A percentile compares a stretch with the other conserved stretches of the same genome.
phyloP scores from a whole-genome alignment of 306 rosid species.

The Cotoneaster glaucophyllus region DNA sequence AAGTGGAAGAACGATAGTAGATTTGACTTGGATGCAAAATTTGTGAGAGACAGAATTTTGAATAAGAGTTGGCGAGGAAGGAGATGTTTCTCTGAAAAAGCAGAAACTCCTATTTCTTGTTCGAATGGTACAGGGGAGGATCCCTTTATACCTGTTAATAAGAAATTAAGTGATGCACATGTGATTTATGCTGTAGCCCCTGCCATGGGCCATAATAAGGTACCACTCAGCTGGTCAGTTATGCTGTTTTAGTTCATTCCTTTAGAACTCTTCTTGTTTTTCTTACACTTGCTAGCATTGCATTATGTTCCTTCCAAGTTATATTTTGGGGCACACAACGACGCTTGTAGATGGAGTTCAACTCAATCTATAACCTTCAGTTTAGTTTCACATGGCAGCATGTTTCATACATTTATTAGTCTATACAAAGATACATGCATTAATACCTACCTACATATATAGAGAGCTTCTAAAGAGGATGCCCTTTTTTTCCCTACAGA shows the following conservation, averaged over 20 bases:
- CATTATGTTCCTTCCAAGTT: not conserved
- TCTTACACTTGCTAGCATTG: not conserved
- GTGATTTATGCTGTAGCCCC: constrained; percentile 79
- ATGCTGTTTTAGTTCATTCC: not conserved
- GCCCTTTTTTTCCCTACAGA: too few species aligned
- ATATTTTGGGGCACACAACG: not conserved
- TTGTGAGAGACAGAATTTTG: constrained; percentile 9
- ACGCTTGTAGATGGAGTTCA: not conserved
- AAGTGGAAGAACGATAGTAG: constrained; percentile 16
- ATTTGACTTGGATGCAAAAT: not conserved
- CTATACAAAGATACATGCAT: not conserved
- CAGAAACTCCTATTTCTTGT: constrained; percentile 29
- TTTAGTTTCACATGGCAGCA: not conserved
- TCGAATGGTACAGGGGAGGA: constrained; percentile 19
- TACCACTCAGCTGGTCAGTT: constrained; percentile 9
- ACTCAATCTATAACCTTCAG: not conserved
- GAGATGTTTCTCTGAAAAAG: constrained; percentile 11
- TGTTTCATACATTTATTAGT: too few species aligned
- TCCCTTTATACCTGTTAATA: constrained; percentile 20
- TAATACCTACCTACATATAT: too few species aligned
- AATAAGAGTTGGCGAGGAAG: constrained; percentile 19
- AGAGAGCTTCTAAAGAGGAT: not conserved
- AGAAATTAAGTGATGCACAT: constrained; percentile 38
- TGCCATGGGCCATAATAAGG: constrained; percentile 97
- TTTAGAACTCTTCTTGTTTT: not conserved